phyloP scores from a whole-genome alignment of 345 rosid genomes.

The Psidium friedrichsthalianum region DNA sequence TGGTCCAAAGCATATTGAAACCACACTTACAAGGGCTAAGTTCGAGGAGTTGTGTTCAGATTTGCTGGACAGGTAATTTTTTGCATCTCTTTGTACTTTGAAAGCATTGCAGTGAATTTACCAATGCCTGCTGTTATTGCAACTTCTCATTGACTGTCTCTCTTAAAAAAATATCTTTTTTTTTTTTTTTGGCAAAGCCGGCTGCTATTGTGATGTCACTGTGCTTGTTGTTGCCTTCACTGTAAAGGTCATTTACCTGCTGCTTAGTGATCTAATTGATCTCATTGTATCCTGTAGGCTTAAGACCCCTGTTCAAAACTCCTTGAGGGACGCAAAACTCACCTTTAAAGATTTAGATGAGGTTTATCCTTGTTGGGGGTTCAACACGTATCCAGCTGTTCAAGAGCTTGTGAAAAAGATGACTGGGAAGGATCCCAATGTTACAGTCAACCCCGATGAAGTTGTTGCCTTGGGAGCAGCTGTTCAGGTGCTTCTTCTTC shows the following conservation, averaged over 20 bases:
- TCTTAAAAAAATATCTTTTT: neutral
- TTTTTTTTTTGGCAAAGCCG: neutral
- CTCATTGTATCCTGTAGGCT: slow-evolving; percentile 26
- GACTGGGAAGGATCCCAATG: slow-evolving; percentile 93
- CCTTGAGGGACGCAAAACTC: slow-evolving; percentile 86
- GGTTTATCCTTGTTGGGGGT: slow-evolving; percentile 96
- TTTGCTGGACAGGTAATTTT: slow-evolving; percentile 45
- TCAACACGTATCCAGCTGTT: slow-evolving; percentile 98
- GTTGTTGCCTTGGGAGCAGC: slow-evolving; percentile 99
- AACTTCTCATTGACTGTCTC: neutral
- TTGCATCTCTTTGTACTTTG: neutral
- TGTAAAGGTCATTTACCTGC: neutral
- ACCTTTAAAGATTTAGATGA: slow-evolving; percentile 82
- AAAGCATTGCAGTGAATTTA: neutral
- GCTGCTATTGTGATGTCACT: neutral
- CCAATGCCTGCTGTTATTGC: neutral
- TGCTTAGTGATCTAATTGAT: neutral
- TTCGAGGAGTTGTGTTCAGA: slow-evolving; percentile 51
- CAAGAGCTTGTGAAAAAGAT: slow-evolving; percentile 85
- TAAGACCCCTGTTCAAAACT: slow-evolving; percentile 74
- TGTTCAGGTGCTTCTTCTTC: slow-evolving; percentile 52
- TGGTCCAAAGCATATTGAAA: slow-evolving; percentile 48
- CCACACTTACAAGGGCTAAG: slow-evolving; percentile 44
- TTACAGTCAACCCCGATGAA: slow-evolving; percentile 95
- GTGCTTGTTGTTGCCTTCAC: neutral